phyloP scores from a whole-genome alignment of 805 yeast species.

The Barnettozyma pratensis region DNA sequence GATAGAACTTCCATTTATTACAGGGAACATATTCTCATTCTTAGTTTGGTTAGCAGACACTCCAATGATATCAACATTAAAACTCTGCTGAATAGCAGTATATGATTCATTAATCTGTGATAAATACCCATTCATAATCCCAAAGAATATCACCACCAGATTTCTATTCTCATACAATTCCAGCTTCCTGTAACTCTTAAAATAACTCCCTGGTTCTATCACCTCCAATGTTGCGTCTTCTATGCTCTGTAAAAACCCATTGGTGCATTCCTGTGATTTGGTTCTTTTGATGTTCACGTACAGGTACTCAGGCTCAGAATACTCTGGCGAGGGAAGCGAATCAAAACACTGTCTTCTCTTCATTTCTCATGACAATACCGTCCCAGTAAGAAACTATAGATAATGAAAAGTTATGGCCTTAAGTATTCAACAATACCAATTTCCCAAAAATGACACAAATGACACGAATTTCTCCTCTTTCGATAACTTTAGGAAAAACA shows the following conservation, averaged over 20 bases:
- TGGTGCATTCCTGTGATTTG: neutral
- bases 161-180: constrained; percentile 4
- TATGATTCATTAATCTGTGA: constrained; percentile 6
- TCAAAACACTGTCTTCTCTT: constrained; percentile 9
- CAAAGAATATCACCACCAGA: constrained; percentile 22
- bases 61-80: constrained; percentile 17
- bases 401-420: neutral
- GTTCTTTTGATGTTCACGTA: neutral
- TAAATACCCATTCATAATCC: constrained; percentile 16
- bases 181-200: constrained; percentile 1
- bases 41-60: constrained; percentile 13
- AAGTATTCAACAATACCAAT: too few relatives aligned
- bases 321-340: constrained; percentile 16
- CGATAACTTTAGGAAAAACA: too few relatives aligned
- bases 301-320: constrained; percentile 6
- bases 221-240: constrained; percentile 13
- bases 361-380: neutral
- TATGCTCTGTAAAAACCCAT: constrained; percentile 9
- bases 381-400: neutral
- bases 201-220: constrained; percentile 1
- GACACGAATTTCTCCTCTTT: too few relatives aligned
- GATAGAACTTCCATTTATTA: constrained; percentile 12
- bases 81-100: neutral
- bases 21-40: constrained; percentile 16
- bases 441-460: too few relatives aligned